Evolutionary conservation across 257 asterid species (phyloP).

Genomic region (Fraxinus anomala): DNA sequence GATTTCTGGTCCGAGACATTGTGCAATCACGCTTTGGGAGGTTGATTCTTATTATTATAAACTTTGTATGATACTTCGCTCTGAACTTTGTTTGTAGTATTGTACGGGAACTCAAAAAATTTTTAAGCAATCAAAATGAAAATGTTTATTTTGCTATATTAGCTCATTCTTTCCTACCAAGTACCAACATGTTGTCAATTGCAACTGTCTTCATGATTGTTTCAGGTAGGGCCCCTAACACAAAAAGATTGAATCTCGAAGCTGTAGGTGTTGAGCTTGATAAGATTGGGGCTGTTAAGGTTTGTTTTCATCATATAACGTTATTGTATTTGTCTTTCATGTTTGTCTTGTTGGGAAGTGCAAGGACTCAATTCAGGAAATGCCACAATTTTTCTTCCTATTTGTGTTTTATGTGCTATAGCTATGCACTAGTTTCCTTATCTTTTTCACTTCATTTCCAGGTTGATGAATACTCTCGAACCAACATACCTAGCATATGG

Average conservation of each 20-base stretch:
- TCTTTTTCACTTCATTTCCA: constrained; percentile 33
- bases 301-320: constrained; percentile 31
- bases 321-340: constrained; percentile 3
- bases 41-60: no score
- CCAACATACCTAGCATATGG: constrained; percentile 96
- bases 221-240: constrained; percentile 89
- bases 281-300: constrained; percentile 73
- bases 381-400: constrained; percentile 5
- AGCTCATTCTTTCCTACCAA: neutral
- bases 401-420: neutral
- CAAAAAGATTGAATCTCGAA: constrained; percentile 84
- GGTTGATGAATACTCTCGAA: constrained; percentile 81
- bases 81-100: neutral
- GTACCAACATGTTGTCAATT: neutral
- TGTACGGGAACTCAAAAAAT: neutral
- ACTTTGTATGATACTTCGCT: neutral
- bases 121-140: neutral
- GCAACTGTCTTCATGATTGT: constrained; percentile 25
- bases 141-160: neutral
- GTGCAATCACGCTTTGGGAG: no score
- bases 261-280: constrained; percentile 85
- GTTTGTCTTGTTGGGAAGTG: neutral
- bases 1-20: no score
- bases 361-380: neutral
- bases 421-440: constrained; percentile 10